Base-by-base conservation (phyloP, 768 basidiomycete genomes). In the Tubosaeta sp. region DNA sequence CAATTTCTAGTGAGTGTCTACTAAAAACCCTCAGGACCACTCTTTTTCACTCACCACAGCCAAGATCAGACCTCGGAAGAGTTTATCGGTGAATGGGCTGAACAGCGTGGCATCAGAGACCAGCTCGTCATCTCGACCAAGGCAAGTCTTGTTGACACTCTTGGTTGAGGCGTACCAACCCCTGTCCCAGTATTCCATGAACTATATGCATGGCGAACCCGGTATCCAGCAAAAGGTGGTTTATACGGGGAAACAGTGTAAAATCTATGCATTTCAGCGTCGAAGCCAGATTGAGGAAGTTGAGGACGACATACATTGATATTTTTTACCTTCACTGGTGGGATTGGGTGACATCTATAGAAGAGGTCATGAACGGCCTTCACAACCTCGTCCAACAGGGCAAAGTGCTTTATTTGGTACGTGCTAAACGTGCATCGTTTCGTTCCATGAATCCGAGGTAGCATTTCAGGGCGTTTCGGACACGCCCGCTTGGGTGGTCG, bases 41-140 rank as follows among this genome's bases (percentile, higher is more conserved):
- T n/a, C n/a, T n/a, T n/a, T 49, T 11, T 38, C 19, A 19, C 11
- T 22, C 6, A 8, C 21, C 5, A 12, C 35, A 78, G 75, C 48
- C 80, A 84, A 55, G 73, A 81, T 50, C 81, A 77, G 52, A 59
- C 72, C n/a, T 81, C 79, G 3, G 83, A 87, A 59, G 54, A 56
- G 44, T 74, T 76, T 58, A 69, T 79, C 18, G 78, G 78, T 6
- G 78, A 78, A 55, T 80, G 78, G 77, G 74, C 73, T 59, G 70
- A 73, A 52, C 44, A 55, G 25, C 66, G 75, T 16, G 68, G 65
- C 0, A 69, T 72, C 48, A 67, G 78, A 35, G 74, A 80, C 51
- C 75, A 77, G 43, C 69, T 80, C n/a, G 65, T 78, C 56, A 62
- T 78, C 21, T 75, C 76, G 1, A 73, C 74, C 49, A 76, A n/a